These are phyloP conservation scores for Entomophthora muscae DNA, from an alignment of 371 early-diverging fungal genomes.

Conservation along the genomic window DNA sequence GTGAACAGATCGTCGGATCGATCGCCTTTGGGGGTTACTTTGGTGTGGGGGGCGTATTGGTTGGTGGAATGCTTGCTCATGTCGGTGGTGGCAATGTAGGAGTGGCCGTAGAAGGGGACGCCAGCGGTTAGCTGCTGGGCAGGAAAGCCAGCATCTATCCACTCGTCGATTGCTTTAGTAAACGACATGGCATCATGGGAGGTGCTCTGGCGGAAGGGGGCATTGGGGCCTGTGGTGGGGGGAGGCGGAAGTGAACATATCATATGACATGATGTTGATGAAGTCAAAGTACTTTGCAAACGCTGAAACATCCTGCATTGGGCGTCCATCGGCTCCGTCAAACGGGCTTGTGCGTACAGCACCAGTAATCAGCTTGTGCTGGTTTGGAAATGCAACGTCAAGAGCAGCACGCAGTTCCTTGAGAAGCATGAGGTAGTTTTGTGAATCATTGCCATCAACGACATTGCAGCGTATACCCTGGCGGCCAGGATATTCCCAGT, in stretches of 20 bases:
- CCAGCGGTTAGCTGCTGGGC: slow-evolving; percentile 17
- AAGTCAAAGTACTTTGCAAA: too few species aligned
- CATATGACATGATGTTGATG: slow-evolving; percentile 39
- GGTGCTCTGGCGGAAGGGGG: slow-evolving; percentile 38
- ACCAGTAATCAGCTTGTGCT: too few species aligned
- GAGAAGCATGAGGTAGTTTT: too few species aligned
- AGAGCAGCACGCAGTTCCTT: too few species aligned
- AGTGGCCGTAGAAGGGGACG: slow-evolving; percentile 44
- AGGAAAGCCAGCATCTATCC: slow-evolving; percentile 2
- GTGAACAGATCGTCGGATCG: neutral
- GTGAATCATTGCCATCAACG: too few species aligned
- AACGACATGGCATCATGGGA: slow-evolving; percentile 15
- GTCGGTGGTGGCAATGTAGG: slow-evolving; percentile 23
- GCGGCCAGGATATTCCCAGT: too few species aligned
- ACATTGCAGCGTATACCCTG: too few species aligned
- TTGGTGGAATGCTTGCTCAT: slow-evolving; percentile 14
- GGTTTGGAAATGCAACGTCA: too few species aligned
- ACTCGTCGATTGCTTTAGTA: neutral
- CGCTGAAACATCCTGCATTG: too few species aligned
- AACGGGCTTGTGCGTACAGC: too few species aligned
- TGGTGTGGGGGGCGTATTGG: neutral
- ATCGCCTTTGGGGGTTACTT: neutral
- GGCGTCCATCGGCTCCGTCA: slow-evolving; percentile 20
- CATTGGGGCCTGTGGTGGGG: slow-evolving; percentile 35
- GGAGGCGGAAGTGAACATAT: slow-evolving; percentile 25